Evolutionary conservation across 140 eudicot species (phyloP), one percentile per base, ranked within the genome.

Genomic region (Bidens hawaiensis): DNA sequence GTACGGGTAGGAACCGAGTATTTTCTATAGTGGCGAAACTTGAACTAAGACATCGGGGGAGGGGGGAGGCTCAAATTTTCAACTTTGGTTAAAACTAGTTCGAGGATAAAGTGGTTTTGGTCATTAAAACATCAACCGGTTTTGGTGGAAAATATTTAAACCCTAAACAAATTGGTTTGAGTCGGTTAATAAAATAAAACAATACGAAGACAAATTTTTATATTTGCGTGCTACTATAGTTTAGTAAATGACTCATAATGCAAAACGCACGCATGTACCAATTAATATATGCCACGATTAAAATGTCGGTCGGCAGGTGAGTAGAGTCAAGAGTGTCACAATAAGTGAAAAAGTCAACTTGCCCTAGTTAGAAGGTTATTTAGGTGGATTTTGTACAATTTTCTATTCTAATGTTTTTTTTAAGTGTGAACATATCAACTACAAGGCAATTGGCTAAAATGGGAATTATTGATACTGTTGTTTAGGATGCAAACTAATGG

Each of bases 221-320:
- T n/a, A 7, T 3, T 34, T 34, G 8, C 42, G 8, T 34, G 42
- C 11, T 34, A 7, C 11, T 9, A 0, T 34, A n/a, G n/a, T 3
- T 34, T 34, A 34, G n/a, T 34, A 0, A n/a, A 34, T 34, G n/a
- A 34, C 9, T 34, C 55, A 48, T 6, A 21, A 21, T 49, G 26
- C 53, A 16, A 45, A 45, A 9, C 56, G 33, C 58, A 51, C 12
- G 58, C 61, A 27, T 27, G 61, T 54, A 54, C 41, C 61, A 54
- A 54, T 54, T 8, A 3, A 14, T 54, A 54, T 28, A 54, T 54
- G 61, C 5, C 41, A 54, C 40, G 23, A 14, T 41, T 26, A 54
- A 54, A 40, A 27, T 27, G 61, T 14, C 23, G 61, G 61, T 26
- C 22, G 2, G 2, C 7, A 54, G 61, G 61, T 27, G n/a, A 22